Conservation (phyloP, 176 grass and related monocot species). For the Aegilops speltoides region DNA sequence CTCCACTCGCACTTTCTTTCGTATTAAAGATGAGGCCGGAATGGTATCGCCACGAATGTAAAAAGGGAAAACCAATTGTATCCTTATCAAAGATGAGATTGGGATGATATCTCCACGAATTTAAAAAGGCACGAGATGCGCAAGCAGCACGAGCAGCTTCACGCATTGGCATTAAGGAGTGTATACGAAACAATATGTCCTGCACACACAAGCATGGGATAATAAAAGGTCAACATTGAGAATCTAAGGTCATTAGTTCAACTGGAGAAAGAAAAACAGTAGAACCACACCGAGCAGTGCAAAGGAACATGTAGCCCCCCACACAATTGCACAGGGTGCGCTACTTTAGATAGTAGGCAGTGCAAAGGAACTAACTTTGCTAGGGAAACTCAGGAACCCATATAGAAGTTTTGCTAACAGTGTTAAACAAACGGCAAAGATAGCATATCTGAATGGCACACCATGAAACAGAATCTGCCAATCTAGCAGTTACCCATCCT, state of each 20-base stretch:
- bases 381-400: not conserved
- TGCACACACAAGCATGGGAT: not conserved
- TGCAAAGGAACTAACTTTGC: not conserved
- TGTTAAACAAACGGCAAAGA: not conserved
- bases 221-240: not conserved
- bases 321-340: not conserved
- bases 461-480: not conserved
- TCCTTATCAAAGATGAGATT: too few species aligned
- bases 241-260: not conserved
- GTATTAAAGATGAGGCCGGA: not conserved
- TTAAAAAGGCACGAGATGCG: not conserved
- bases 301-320: not conserved
- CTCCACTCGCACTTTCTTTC: not conserved
- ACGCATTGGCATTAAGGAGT: not conserved
- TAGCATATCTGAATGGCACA: not conserved
- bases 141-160: not conserved
- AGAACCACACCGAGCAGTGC: not conserved
- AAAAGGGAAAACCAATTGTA: not conserved
- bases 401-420: not conserved
- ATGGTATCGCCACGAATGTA: not conserved
- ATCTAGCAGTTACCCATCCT: not conserved
- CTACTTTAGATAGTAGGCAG: not conserved
- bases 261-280: not conserved
- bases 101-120: too few species aligned
- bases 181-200: not conserved